A percentile compares a stretch with the other conserved stretches of the same genome.
Evolutionary conservation across 1,284 basidiomycete genomes (phyloP).

Genomic region (Coriolopsis trogii): DNA sequence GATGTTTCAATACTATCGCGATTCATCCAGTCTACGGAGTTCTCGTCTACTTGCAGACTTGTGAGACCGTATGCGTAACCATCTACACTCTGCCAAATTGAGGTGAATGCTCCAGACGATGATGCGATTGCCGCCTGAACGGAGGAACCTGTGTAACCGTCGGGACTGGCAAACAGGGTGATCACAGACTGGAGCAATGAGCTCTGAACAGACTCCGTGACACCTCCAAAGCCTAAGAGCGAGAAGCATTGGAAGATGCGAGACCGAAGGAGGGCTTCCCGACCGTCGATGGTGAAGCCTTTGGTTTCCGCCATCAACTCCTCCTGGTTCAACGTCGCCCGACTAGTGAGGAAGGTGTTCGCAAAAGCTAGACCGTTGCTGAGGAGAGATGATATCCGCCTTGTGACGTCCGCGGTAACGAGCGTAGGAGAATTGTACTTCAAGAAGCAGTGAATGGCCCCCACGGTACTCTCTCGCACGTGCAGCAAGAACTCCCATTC

Average conservation of each 20-base stretch:
- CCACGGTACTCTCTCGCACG: slow-evolving; percentile 89
- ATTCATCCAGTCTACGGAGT: slow-evolving; percentile 62
- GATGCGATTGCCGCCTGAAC: slow-evolving; percentile 93
- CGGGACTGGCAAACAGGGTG: slow-evolving; percentile 85
- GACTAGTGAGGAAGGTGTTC: slow-evolving; percentile 61
- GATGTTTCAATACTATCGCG: slow-evolving; percentile 78
- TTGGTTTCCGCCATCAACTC: slow-evolving; percentile 40
- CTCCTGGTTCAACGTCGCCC: slow-evolving; percentile 52
- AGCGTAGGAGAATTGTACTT: slow-evolving; percentile 76
- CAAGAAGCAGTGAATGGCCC: slow-evolving; percentile 88
- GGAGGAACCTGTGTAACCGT: slow-evolving; percentile 77
- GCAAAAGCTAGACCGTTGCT: slow-evolving; percentile 91
- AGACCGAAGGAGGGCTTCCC: slow-evolving; percentile 84
- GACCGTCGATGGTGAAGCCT: slow-evolving; percentile 70
- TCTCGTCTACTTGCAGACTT: slow-evolving; percentile 57
- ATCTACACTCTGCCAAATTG: slow-evolving; percentile 87
- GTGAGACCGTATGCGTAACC: slow-evolving; percentile 95
- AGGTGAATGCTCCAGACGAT: slow-evolving; percentile 83
- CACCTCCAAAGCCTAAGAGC: slow-evolving; percentile 75
- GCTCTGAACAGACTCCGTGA: slow-evolving; percentile 82
- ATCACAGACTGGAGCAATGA: slow-evolving; percentile 85
- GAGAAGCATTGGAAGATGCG: slow-evolving; percentile 92
- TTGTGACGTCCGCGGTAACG: slow-evolving; percentile 89
- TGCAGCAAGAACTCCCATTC: slow-evolving; percentile 95
- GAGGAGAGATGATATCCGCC: slow-evolving; percentile 85